phyloP scores from a whole-genome alignment of 257 asterid genomes.

The Solanum neorickii region DNA sequence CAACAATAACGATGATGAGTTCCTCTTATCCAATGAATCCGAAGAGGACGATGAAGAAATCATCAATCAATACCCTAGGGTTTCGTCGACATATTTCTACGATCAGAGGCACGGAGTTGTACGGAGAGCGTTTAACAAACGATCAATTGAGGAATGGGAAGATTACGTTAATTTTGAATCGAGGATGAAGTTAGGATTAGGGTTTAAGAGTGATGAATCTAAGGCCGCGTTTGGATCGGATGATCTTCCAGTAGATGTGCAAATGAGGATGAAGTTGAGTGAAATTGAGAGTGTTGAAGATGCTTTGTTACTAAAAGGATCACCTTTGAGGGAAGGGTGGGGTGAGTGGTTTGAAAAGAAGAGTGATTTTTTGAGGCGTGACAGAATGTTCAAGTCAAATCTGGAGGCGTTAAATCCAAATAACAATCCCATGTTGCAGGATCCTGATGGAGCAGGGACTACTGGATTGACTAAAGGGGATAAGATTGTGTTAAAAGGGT shows the following conservation, averaged over 20 bases:
- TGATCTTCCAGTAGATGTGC: slow-evolving; percentile 67
- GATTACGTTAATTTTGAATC: slow-evolving; percentile 65
- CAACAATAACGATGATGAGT: slow-evolving; percentile 29
- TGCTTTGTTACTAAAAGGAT: slow-evolving; percentile 75
- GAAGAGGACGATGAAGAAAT: slow-evolving; percentile 16
- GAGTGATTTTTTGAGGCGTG: slow-evolving; percentile 80
- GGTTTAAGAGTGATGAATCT: slow-evolving; percentile 29
- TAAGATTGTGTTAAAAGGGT: slow-evolving; percentile 45
- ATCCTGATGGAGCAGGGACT: slow-evolving; percentile 74
- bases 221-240: slow-evolving; percentile 68
- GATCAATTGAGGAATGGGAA: slow-evolving; percentile 91
- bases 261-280: slow-evolving; percentile 43
- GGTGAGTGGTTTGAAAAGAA: slow-evolving; percentile 97
- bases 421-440: slow-evolving; percentile 79
- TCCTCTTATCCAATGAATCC: slow-evolving; percentile 13
- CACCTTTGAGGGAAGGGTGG: slow-evolving; percentile 91
- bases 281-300: slow-evolving; percentile 59
- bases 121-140: slow-evolving; percentile 57
- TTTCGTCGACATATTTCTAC: slow-evolving; percentile 45
- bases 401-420: slow-evolving; percentile 68
- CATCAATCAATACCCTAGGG: slow-evolving; percentile 3
- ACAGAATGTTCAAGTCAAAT: slow-evolving; percentile 73
- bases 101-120: slow-evolving; percentile 59
- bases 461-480: slow-evolving; percentile 82
- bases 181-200: slow-evolving; percentile 43